Evolutionary conservation across 176 grass and related monocot species (phyloP), one percentile per base, ranked within the genome.

Genomic region (Canna indica): DNA sequence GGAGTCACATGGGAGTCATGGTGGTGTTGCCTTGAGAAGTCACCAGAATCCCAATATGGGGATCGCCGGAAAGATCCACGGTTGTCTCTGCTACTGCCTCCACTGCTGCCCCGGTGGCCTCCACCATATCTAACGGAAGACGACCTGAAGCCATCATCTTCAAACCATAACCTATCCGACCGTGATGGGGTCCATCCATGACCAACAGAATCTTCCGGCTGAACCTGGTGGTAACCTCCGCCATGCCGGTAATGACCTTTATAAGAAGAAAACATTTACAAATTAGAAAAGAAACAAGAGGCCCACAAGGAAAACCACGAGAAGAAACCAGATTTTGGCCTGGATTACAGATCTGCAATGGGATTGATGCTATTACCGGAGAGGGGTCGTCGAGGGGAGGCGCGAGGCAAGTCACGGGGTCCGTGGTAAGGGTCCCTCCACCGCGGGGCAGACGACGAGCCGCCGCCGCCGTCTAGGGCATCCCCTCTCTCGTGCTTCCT

Each of bases 1-100:
- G 89, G 78, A 9, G 84, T 83, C 65, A 41, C 18, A 58, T 59
- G 27, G 3, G 35, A 28, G 18, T 53, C 61, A 39, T 74, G 76
- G 70, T 53, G 77, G n/a, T 15, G 82, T 79, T 36, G 86, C 29
- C 80, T 71, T 0, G 86, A 70, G 59, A 90, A 79, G 28, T 93
- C 89, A 48, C 65, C 31, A 29, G 26, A 46, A 70, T 70, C 67
- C 67, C 39, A 32, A 30, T 28, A 47, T 27, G 53, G 50, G 33
- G 53, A 73, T 59, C 53, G 50, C 1, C 50, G 71, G 30, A 59
- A 18, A 44, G 71, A 73, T 18, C 69, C 69, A 13, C 47, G 69
- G 47, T 18, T n/a, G 7, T 72, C 69, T 17, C 69, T 72, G 7
- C 47, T 54, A 27, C 34, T 30, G 35, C 52, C 71, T 24, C 71